phyloP scores from a whole-genome alignment of 495 filamentous ascomycete species.

The Podospora fimiseda region DNA sequence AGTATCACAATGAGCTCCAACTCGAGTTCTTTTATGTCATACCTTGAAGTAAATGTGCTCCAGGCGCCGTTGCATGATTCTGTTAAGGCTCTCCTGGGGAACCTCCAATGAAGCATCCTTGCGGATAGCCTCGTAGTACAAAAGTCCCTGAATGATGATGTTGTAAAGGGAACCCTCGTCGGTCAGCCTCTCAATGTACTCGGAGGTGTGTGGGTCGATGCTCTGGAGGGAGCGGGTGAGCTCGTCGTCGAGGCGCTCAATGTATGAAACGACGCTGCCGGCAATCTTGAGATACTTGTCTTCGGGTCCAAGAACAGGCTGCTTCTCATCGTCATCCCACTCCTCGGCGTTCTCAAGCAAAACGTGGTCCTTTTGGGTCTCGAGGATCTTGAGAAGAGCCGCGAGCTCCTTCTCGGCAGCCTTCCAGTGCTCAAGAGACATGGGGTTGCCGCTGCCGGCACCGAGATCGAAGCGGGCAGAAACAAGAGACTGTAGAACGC shows the following conservation, averaged over 20 bases:
- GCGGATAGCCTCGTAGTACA: conserved; percentile 78
- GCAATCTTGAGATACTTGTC: conserved; percentile 79
- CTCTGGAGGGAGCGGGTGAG: conserved; percentile 91
- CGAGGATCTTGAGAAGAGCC: conserved; percentile 69
- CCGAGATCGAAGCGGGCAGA: conserved; percentile 93
- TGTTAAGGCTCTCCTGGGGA: conserved; percentile 77
- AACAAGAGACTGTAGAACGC: conserved; percentile 84
- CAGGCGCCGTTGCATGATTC: conserved; percentile 84
- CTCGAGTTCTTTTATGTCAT: conserved; percentile 15
- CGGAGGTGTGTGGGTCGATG: conserved; percentile 96
- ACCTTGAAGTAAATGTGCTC: conserved; percentile 99
- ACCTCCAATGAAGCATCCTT: conserved; percentile 65
- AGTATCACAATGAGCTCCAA: conserved; percentile 10
- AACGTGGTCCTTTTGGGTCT: conserved; percentile 67
- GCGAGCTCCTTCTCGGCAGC: conserved; percentile 78
- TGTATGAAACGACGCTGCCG: conserved; percentile 87
- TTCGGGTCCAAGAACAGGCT: conserved; percentile 60
- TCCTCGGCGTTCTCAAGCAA: conserved; percentile 90
- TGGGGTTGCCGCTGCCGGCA: conserved; percentile 71
- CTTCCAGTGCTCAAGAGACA: conserved; percentile 98
- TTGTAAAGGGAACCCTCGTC: conserved; percentile 92
- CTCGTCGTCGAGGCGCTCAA: conserved; percentile 95
- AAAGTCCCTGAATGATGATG: conserved; percentile 73
- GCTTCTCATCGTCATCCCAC: conserved; percentile 98
- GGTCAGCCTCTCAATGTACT: conserved; percentile 91